Percentiles rank a stretch among this genome's conserved stretches.
These are phyloP conservation scores for Pistacia integerrima DNA, from an alignment of 345 rosid species.

Conservation along the genomic window DNA sequence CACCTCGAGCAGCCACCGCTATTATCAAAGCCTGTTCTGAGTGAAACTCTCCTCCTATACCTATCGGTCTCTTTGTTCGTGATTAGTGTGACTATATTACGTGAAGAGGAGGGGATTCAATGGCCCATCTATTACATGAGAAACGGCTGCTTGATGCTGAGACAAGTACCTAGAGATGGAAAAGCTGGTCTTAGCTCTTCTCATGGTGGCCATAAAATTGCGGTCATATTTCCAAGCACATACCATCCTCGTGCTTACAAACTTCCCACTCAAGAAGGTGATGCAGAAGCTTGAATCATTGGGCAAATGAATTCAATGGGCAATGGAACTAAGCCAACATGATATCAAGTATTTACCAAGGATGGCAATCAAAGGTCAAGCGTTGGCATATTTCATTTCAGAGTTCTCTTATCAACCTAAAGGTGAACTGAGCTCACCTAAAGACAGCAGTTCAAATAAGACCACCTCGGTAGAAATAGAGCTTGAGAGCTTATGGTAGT, in stretches of 20 bases:
- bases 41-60: too few relatives aligned
- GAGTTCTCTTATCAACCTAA: too few relatives aligned
- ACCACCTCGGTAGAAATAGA: too few relatives aligned
- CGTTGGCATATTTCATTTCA: too few relatives aligned
- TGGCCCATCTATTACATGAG: neutral
- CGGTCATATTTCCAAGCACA: neutral
- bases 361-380: too few relatives aligned
- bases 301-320: neutral
- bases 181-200: neutral
- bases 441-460: too few relatives aligned
- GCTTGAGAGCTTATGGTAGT: too few relatives aligned
- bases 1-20: neutral
- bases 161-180: neutral
- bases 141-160: neutral
- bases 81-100: neutral
- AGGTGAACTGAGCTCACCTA: too few relatives aligned
- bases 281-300: neutral
- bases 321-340: neutral
- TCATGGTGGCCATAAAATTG: neutral
- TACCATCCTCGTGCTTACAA: neutral
- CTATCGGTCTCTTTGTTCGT: too few relatives aligned
- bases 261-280: neutral
- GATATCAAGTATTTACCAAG: too few relatives aligned
- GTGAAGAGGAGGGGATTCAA: neutral
- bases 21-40: neutral